phyloP scores from a whole-genome alignment of 148 eudicot genomes.

The Rhododendron henanense region DNA sequence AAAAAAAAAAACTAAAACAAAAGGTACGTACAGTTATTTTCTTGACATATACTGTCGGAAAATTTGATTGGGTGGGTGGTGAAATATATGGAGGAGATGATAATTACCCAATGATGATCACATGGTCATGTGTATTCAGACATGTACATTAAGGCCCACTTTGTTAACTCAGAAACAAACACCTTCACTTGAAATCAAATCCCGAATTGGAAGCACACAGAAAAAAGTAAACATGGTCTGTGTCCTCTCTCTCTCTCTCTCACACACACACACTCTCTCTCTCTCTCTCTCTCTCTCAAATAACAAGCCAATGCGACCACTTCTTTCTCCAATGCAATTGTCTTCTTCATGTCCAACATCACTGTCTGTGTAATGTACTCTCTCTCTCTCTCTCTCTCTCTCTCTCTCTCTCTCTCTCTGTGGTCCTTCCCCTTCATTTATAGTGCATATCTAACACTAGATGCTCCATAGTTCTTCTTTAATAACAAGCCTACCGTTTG shows the following conservation, averaged over 20 bases:
- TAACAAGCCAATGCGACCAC: slow-evolving; percentile 17
- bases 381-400: slow-evolving; percentile 18
- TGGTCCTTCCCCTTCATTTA: slow-evolving; percentile 9
- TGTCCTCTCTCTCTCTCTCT: not conserved
- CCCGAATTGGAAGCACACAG: slow-evolving; percentile 35
- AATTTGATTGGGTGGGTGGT: not conserved
- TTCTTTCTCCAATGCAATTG: slow-evolving; percentile 43
- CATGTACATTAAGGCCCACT: slow-evolving; percentile 52
- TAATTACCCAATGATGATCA: slow-evolving; percentile 32
- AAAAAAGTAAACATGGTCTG: not conserved
- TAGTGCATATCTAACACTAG: not conserved
- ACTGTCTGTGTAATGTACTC: slow-evolving; percentile 30
- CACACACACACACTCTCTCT: too few species aligned
- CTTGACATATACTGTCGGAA: not conserved
- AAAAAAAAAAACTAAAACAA: not conserved
- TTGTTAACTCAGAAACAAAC: slow-evolving; percentile 45
- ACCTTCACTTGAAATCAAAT: slow-evolving; percentile 40
- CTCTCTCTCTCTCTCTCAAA: not conserved
- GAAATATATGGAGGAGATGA: not conserved
- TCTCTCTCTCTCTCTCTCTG: too few species aligned
- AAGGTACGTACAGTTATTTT: not conserved
- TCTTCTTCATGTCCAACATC: slow-evolving; percentile 52
- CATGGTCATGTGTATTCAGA: slow-evolving; percentile 45
- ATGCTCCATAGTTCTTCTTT: not conserved
- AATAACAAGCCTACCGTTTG: not conserved